Base-by-base conservation (phyloP, 1,284 basidiomycete genomes). In the Bjerkandera adusta region DNA sequence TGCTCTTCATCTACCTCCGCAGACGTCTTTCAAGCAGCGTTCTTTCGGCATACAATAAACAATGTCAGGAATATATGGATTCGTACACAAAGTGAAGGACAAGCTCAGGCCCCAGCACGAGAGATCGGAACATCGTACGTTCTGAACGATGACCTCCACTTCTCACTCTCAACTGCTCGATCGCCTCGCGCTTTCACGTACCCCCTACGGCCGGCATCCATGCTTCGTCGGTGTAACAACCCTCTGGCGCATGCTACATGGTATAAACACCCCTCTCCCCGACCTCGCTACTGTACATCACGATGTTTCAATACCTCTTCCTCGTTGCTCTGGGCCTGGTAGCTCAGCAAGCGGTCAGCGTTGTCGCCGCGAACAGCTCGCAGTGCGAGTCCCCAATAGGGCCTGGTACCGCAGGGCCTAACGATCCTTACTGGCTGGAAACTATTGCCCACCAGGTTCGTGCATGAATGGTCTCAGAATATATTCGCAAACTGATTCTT, bases 401-500 rank as follows among this genome's bases (percentile, higher is more conserved):
- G n/a, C 39, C 57, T 29, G 81, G 82, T 15, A 75, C 68, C n/a
- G 79, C 82, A 18, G 69, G 68, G n/a, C 60, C 80, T 2, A 60
- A 61, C 8, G 81, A 81, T 35, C 77, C 85, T 1, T 89, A 77
- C 62, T 89, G 86, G 87, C 63, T 87, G 60, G 67, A 88, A 57
- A 76, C 55, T 36, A 86, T 88, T 56, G 76, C 72, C 48, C 85
- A 88, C 56, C 83, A 84, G 49, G 54, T 51, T 42, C 8, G 27
- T 24, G 18, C 8, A 24, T 43, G 16, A 27, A 26, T 3, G 20
- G 3, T 36, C 5, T 36, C 3, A 18, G n/a, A n/a, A n/a, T n/a
- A n/a, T n/a, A n/a, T n/a, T n/a, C n/a, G n/a, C n/a, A n/a, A n/a
- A n/a, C n/a, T n/a, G n/a, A 16, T 27, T 27, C 25, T 36, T 4